Evolutionary conservation across 148 eudicot species (phyloP).

Genomic region (Silene latifolia): DNA sequence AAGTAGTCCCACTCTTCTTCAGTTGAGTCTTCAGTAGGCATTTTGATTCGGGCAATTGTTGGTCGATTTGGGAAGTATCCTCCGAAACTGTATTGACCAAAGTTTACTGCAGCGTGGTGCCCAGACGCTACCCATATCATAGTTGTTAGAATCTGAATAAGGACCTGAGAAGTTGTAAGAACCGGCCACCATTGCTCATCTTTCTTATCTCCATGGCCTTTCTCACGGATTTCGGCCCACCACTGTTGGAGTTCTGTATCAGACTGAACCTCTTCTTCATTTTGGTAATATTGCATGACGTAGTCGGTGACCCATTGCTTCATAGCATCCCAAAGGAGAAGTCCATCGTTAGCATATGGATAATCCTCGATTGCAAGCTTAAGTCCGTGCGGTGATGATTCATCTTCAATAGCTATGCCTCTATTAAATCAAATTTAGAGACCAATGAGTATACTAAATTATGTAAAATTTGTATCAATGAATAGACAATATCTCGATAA

Average conservation of each 20-base stretch:
- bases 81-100: conserved; percentile 63
- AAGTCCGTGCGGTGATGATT: conserved; percentile 57
- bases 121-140: conserved; percentile 79
- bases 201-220: conserved; percentile 69
- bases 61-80: conserved; percentile 73
- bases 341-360: conserved; percentile 74
- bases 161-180: conserved; percentile 39
- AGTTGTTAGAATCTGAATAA: conserved; percentile 44
- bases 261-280: conserved; percentile 24
- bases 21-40: conserved; percentile 55
- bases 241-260: conserved; percentile 70
- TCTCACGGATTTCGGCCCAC: conserved; percentile 63
- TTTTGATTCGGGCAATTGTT: conserved; percentile 52
- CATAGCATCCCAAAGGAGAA: conserved; percentile 62
- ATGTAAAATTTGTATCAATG: background rate
- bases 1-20: conserved; percentile 7
- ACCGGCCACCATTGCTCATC: conserved; percentile 63
- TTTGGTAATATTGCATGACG: conserved; percentile 50
- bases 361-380: conserved; percentile 66
- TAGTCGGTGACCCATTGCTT: conserved; percentile 67
- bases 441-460: background rate
- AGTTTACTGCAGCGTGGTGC: conserved; percentile 84
- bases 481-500: background rate
- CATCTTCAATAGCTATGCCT: conserved; percentile 41
- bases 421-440: background rate